Evolutionary conservation across 2,329 filamentous ascomycete species (phyloP).

Genomic region (Diplodia intermedia): DNA sequence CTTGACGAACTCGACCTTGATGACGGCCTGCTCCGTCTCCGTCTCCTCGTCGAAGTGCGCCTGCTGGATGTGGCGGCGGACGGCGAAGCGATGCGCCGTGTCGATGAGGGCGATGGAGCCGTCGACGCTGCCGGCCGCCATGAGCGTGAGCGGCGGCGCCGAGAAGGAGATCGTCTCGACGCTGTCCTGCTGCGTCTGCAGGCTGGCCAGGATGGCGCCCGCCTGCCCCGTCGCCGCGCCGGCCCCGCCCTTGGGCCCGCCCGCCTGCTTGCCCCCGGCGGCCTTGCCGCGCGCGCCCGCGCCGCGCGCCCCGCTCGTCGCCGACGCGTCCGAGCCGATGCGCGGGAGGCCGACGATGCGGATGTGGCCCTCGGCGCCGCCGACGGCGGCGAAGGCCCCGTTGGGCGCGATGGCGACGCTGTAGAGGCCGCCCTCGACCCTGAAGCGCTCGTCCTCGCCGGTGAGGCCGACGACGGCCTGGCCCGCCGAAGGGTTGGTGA

Average conservation of each 20-base stretch:
- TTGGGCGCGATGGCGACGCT: conserved; percentile 83
- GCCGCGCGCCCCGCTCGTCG: conserved; percentile 50
- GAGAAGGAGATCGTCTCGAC: conserved; percentile 78
- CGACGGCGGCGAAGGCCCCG: conserved; percentile 80
- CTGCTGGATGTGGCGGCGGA: conserved; percentile 80
- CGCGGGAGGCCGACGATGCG: conserved; percentile 85
- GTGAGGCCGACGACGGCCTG: conserved; percentile 79
- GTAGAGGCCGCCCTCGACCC: conserved; percentile 89
- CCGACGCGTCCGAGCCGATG: conserved; percentile 45
- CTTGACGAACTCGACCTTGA: conserved; percentile 87
- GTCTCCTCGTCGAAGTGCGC: conserved; percentile 76
- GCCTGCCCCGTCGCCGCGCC: conserved; percentile 56
- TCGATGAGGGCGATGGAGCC: conserved; percentile 84
- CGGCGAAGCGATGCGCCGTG: conserved; percentile 81
- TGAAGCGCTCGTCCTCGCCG: conserved; percentile 84
- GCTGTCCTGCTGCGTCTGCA: conserved; percentile 79
- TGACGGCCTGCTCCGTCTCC: conserved; percentile 74
- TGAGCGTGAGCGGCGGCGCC: conserved; percentile 64
- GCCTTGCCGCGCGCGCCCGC: conserved; percentile 58
- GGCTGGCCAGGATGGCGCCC: conserved; percentile 78
- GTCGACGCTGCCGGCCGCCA: conserved; percentile 70
- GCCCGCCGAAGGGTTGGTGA: conserved; percentile 60
- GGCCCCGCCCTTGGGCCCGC: conserved; percentile 44
- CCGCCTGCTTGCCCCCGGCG: conserved; percentile 53
- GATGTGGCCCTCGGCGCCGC: conserved; percentile 85